Evolutionary conservation across 176 grass and related monocot genomes (phyloP), one percentile per base, ranked within the genome.

Genomic region (Puccinellia tenuiflora): DNA sequence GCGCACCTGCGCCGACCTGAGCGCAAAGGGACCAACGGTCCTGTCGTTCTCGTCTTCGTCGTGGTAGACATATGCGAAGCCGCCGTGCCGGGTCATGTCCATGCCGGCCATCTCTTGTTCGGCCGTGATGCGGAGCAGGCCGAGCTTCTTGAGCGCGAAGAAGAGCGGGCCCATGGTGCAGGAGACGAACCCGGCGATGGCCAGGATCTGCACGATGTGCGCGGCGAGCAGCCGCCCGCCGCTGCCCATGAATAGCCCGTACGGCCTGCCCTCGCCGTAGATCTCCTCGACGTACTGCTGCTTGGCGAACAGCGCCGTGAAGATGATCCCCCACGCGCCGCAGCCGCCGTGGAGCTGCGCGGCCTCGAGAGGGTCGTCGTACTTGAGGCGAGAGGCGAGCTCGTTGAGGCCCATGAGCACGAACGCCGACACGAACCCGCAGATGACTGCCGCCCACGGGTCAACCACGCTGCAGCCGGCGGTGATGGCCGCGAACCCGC

Each of bases 241-340:
- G 60, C 95, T 92, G 38, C 95, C 95, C 95, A 97, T 86, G 84
- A 97, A 97, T 8, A 97, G 90, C 1, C 95, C 95, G 88, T 97
- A 97, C 10, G 88, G 90, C 46, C 95, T 85, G 6, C 88, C 90
- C 2, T 24, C 13, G 8, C 86, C 84, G 81, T 94, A 97, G 9
- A 97, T 86, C 64, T 97, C 69, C 78, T 91, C 91, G 12, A 97
- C 95, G 75, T 97, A 97, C 82, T 84, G 53, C 81, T 73, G 10
- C 13, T 51, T 80, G 5, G 95, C 95, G 81, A 97, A 97, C 34
- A 97, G 92, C 6, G 88, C 83, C 11, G 95, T 97, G 95, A 97
- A 97, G 86, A 97, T 63, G 68, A 97, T 73, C 18, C 95, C 95
- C 95, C 95, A 94, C 26, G 86, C 78, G 70, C 95, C 95, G 77